phyloP scores from a whole-genome alignment of 192 early-diverging fungal species.

The Chytriomyces sp. region DNA sequence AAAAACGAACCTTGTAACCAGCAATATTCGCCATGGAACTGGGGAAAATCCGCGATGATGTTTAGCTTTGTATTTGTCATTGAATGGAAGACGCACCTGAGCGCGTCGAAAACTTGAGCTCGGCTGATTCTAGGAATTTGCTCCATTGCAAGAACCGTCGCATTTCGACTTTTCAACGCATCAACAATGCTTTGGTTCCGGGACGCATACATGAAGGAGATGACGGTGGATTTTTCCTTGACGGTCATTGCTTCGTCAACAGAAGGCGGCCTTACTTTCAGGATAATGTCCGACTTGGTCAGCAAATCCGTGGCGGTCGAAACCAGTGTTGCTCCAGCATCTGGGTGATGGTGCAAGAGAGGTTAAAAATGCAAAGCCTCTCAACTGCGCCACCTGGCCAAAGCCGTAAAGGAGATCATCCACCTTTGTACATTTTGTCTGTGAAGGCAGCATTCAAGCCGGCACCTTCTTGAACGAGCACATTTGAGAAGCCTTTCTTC shows the following conservation, averaged over 20 bases:
- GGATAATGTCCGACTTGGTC: conserved; percentile 30
- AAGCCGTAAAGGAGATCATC: background rate
- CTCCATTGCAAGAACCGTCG: conserved; percentile 40
- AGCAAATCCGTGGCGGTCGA: conserved; percentile 2
- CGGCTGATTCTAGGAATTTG: conserved; percentile 38
- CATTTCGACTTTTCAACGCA: background rate
- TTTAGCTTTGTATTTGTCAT: background rate
- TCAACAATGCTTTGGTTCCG: conserved; percentile 33
- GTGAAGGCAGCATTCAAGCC: conserved; percentile 35
- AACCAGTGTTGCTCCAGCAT: conserved; percentile 25
- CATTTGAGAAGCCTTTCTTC: conserved; percentile 37
- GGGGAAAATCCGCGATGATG: too few relatives aligned
- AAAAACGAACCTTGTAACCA: conserved; percentile 34
- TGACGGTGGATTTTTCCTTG: conserved; percentile 32
- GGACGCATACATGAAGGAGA: conserved; percentile 37
- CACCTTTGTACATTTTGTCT: conserved; percentile 32
- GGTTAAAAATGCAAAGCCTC: background rate
- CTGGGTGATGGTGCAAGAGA: background rate
- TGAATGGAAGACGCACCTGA: conserved; percentile 22
- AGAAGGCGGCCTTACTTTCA: conserved; percentile 39
- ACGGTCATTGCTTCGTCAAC: conserved; percentile 18
- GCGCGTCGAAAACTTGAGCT: conserved; percentile 44
- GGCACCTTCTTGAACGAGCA: conserved; percentile 40
- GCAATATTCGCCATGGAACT: conserved; percentile 48
- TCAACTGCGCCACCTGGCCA: background rate